phyloP scores from a whole-genome alignment of 2,329 filamentous ascomycete species.

The Periglandula ipomoeae region DNA sequence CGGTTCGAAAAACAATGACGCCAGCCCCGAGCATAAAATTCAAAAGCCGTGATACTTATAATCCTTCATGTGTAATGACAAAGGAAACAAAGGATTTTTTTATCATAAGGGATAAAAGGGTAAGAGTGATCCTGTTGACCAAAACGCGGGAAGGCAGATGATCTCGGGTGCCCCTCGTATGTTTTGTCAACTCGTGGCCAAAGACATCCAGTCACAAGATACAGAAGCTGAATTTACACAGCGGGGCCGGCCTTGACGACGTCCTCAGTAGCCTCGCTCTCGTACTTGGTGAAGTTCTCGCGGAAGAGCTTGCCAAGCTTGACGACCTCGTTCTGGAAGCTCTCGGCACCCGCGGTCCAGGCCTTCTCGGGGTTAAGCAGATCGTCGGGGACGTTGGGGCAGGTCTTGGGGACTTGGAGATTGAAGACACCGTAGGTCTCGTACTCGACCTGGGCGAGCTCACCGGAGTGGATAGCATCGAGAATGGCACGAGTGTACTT shows the following conservation, averaged over 20 bases:
- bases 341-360: constrained; percentile 74
- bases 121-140: not conserved
- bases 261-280: constrained; percentile 70
- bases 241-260: constrained; percentile 59
- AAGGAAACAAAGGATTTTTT: not conserved
- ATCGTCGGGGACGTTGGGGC: constrained; percentile 80
- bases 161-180: not conserved
- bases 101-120: not conserved
- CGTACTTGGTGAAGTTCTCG: constrained; percentile 97
- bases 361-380: constrained; percentile 89
- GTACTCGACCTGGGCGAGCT: constrained; percentile 86
- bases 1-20: not conserved
- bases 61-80: not conserved
- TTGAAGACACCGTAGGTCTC: constrained; percentile 97
- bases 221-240: constrained; percentile 17
- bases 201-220: not conserved
- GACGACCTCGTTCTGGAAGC: constrained; percentile 79
- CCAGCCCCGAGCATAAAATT: not conserved
- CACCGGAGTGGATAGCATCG: constrained; percentile 93
- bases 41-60: not conserved
- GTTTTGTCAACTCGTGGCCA: not conserved
- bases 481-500: constrained; percentile 99
- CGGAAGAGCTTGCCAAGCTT: constrained; percentile 87
- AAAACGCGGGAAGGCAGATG: not conserved
- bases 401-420: constrained; percentile 86